Conservation (phyloP, 2,329 filamentous ascomycete genomes). For the Ophiostoma sp. region DNA sequence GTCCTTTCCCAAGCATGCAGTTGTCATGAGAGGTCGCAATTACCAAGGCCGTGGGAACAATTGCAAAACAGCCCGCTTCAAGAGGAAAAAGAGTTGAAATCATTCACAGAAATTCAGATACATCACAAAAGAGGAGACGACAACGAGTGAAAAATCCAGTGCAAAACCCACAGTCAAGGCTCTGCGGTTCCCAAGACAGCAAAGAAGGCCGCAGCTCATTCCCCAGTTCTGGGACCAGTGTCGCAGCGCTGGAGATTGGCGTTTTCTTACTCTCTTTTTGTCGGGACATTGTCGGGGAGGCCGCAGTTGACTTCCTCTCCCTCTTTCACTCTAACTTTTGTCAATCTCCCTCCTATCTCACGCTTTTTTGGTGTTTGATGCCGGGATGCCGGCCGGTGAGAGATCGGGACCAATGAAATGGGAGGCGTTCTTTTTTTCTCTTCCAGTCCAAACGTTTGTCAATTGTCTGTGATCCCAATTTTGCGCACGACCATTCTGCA, state of each 20-base stretch:
- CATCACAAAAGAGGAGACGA: slow-evolving; percentile 7
- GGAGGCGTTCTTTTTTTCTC: neutral
- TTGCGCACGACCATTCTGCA: slow-evolving; percentile 6
- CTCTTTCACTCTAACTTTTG: too few species aligned
- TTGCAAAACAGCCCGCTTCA: neutral
- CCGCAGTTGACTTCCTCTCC: neutral
- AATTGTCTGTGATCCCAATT: neutral
- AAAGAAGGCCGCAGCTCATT: neutral
- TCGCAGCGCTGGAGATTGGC: slow-evolving; percentile 17
- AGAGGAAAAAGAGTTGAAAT: neutral
- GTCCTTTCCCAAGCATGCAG: slow-evolving; percentile 15
- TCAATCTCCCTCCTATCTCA: neutral
- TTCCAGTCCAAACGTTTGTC: neutral
- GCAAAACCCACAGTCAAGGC: neutral
- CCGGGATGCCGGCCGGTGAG: neutral
- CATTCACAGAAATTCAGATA: neutral
- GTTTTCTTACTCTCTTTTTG: neutral
- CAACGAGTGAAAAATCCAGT: neutral
- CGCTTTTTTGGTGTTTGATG: neutral
- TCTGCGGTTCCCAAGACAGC: neutral
- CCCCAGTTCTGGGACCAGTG: slow-evolving; percentile 20
- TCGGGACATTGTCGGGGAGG: neutral
- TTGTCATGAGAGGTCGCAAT: slow-evolving; percentile 13
- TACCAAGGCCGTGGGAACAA: slow-evolving; percentile 9
- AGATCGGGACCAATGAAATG: neutral